Evolutionary conservation across 148 eudicot genomes (phyloP).

Genomic region (Rhododendron mucronatum): DNA sequence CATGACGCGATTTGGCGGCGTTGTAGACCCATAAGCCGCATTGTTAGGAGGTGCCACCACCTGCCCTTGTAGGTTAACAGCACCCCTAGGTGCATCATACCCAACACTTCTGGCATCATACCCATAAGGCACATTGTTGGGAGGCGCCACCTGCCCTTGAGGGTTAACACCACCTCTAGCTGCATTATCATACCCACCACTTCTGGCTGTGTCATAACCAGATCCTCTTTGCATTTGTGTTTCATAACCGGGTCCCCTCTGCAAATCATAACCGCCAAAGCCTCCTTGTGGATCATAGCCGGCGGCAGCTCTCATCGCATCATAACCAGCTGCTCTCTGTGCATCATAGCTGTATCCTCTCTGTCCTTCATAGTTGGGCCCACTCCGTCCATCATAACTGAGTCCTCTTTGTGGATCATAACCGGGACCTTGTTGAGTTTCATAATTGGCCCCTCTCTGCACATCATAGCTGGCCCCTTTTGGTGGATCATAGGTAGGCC

Average conservation of each 20-base stretch:
- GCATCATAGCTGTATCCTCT: slow-evolving; percentile 24
- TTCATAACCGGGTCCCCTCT: slow-evolving; percentile 25
- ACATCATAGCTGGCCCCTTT: slow-evolving; percentile 32
- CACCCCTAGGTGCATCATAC: slow-evolving; percentile 39
- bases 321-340: slow-evolving; percentile 29
- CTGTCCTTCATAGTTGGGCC: slow-evolving; percentile 21
- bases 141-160: slow-evolving; percentile 44
- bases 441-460: slow-evolving; percentile 17
- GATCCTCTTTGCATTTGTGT: slow-evolving; percentile 30
- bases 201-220: slow-evolving; percentile 31
- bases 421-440: slow-evolving; percentile 18
- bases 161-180: slow-evolving; percentile 36
- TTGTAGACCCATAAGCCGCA: slow-evolving; percentile 32
- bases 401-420: slow-evolving; percentile 45
- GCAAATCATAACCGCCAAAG: slow-evolving; percentile 21
- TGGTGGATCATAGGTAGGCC: slow-evolving; percentile 38
- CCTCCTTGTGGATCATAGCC: slow-evolving; percentile 32
- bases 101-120: slow-evolving; percentile 30
- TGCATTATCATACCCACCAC: slow-evolving; percentile 29
- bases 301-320: slow-evolving; percentile 31
- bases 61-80: slow-evolving; percentile 44
- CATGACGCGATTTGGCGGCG: slow-evolving; percentile 31
- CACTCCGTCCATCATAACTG: slow-evolving; percentile 27
- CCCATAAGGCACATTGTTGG: slow-evolving; percentile 35
- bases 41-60: slow-evolving; percentile 25